Base-by-base conservation (phyloP, 352 stramenopile species). In the Pelagophyceae sp. region DNA sequence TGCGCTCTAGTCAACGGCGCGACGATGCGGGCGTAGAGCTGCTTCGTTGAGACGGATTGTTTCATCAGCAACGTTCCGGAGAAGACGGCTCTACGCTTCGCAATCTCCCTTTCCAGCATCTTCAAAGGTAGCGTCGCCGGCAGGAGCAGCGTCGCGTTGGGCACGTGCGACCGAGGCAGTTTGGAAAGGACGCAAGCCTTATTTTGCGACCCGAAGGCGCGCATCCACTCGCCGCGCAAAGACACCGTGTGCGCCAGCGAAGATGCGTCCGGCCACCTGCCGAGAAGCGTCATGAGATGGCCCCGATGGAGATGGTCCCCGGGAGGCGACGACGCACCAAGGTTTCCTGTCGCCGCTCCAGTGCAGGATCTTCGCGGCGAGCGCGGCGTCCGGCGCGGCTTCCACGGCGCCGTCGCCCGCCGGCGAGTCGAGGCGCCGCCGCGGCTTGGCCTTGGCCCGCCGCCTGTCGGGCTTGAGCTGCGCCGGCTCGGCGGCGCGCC, bases 301-400 rank as follows among this genome's bases (percentile, higher is more conserved):
- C n/a, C n/a, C n/a, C n/a, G n/a, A n/a, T n/a, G n/a, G n/a, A n/a
- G n/a, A n/a, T n/a, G n/a, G n/a, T n/a, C 11, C 23, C 45, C 23
- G 45, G 45, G 45, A 54, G 3, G 15, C 61, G n/a, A 3, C 61
- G 61, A 31, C 61, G n/a, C 61, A 71, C 72, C 72, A 77, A 3
- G 72, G 72, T 29, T 77, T 77, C 38, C 23, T 11, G 17, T 29
- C 54, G 54, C 72, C 72, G 60, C 5, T 40, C 72, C 72, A 77
- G 72, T 77, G 72, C 11, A 77, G 60, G 15, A 67, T 40, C 38
- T 40, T n/a, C 3, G 3, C 3, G 29, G 3, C 40, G 6, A 6
- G 40, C 40, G 6, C 40, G 40, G 20, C 40, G 40, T 20, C 40
- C 20, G 6, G 6, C 40, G 20, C 40, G 40, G 6, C 40, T 54